Evolutionary conservation across 345 rosid species (phyloP), one percentile per base, ranked within the genome.

Genomic region (Lumnitzera racemosa): DNA sequence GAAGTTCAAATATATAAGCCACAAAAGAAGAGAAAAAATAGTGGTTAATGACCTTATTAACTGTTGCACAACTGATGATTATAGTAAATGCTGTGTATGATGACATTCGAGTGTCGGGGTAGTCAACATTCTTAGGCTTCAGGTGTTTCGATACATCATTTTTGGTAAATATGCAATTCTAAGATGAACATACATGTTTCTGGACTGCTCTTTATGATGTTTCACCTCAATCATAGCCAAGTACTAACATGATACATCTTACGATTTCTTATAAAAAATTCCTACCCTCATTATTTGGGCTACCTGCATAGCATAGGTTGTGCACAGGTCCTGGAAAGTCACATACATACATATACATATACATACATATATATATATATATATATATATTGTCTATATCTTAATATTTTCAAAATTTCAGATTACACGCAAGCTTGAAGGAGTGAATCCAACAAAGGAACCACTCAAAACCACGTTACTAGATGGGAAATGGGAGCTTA

Each of bases 401-500:
- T 14, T 6, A 8, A 11, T 53, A 10, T 10, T 16, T 24, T 20
- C 8, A 12, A 27, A 24, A 57, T 24, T 20, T 67, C 69, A 85
- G 96, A 71, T 89, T 71, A 94, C 89, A 0, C 83, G 84, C 46
- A 73, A 87, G 57, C 88, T 92, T 62, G 96, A 92, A 81, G 88
- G 84, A 15, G 90, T 75, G 24, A 89, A 66, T 73, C 94, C 89
- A 12, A 81, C 78, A 1, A 92, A 80, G 79, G 85, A 78, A 78
- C 96, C 96, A 24, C 63, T 92, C 43, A 92, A 89, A 16, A 89
- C 96, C 55, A 78, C 71, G 58, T 80, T 89, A 17, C 31, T 89
- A 9, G 71, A 83, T 81, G 96, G 96, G 27, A 89, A 92, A 74
- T 89, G 98, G 96, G 96, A 92, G 79, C 96, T 92, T 62, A 70